phyloP scores from a whole-genome alignment of 2,329 filamentous ascomycete species.

The Periconia sp. region DNA sequence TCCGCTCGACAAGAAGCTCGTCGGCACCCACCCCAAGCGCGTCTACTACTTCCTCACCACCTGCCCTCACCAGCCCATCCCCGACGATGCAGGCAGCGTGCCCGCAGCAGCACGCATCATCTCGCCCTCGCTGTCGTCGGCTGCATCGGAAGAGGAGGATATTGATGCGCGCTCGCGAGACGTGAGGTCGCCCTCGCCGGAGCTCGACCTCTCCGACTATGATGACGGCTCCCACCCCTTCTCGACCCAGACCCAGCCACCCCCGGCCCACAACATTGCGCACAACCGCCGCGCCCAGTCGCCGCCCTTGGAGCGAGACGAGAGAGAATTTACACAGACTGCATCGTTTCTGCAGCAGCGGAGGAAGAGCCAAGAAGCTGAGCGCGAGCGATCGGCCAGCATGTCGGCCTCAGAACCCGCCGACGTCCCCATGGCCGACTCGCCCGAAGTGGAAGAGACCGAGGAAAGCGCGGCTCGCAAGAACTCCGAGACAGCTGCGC shows the following conservation, averaged over 20 bases:
- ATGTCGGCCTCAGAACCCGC: constrained; percentile 42
- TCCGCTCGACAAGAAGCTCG: constrained; percentile 89
- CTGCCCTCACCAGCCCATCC: constrained; percentile 81
- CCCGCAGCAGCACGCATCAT: constrained; percentile 66
- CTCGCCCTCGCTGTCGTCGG: constrained; percentile 84
- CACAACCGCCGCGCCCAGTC: constrained; percentile 77
- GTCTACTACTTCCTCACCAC: constrained; percentile 97
- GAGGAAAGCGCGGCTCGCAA: constrained; percentile 58
- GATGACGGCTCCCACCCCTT: constrained; percentile 73
- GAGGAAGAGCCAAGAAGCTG: constrained; percentile 51
- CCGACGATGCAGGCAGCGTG: constrained; percentile 64
- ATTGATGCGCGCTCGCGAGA: constrained; percentile 62
- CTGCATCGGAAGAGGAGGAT: constrained; percentile 74
- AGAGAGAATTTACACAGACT: constrained; percentile 96
- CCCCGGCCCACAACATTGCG: constrained; percentile 50
- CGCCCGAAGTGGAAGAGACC: constrained; percentile 48
- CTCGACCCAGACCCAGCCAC: constrained; percentile 55
- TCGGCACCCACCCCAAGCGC: constrained; percentile 89
- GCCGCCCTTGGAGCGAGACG: constrained; percentile 89
- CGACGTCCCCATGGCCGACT: constrained; percentile 46
- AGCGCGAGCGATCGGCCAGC: constrained; percentile 48
- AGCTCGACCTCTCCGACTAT: constrained; percentile 90
- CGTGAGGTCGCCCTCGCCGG: constrained; percentile 86
- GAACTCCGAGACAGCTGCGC: constrained; percentile 56
- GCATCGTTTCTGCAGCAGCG: constrained; percentile 79